Evolutionary conservation across 2,329 filamentous ascomycete species (phyloP).

Genomic region (Ophiostoma sp.): DNA sequence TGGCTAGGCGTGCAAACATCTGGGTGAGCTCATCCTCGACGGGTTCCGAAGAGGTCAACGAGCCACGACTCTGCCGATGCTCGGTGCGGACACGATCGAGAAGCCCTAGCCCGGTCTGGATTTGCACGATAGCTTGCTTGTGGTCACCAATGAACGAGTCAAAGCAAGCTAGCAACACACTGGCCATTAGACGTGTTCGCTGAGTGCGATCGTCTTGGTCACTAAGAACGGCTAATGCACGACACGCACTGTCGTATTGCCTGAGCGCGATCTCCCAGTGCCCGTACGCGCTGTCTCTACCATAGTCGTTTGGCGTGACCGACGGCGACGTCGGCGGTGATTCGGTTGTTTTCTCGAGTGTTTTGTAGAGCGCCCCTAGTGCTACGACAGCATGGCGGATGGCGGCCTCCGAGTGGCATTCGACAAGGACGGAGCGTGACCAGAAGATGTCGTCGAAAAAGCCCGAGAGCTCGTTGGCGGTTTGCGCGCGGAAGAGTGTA

Average conservation of each 20-base stretch:
- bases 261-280: conserved; percentile 58
- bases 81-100: conserved; percentile 49
- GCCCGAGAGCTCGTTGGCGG: conserved; percentile 58
- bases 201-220: conserved; percentile 37
- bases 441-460: conserved; percentile 64
- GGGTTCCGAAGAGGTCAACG: conserved; percentile 34
- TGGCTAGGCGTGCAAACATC: conserved; percentile 58
- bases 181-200: conserved; percentile 56
- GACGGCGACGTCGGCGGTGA: conserved; percentile 45
- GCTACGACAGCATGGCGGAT: conserved; percentile 62
- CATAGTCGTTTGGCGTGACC: conserved; percentile 30
- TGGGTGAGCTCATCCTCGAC: conserved; percentile 55
- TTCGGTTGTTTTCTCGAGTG: conserved; percentile 53
- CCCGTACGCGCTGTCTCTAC: conserved; percentile 32
- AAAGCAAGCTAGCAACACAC: conserved; percentile 61
- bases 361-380: conserved; percentile 62
- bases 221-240: conserved; percentile 43
- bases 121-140: conserved; percentile 55
- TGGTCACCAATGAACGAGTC: conserved; percentile 62
- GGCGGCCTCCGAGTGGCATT: conserved; percentile 56
- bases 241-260: conserved; percentile 54
- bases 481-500: conserved; percentile 55
- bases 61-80: conserved; percentile 31
- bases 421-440: conserved; percentile 56
- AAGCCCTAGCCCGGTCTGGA: conserved; percentile 52